Evolutionary conservation across 202 grass and related monocot genomes (phyloP).

Genomic region (Zoysia matrella): DNA sequence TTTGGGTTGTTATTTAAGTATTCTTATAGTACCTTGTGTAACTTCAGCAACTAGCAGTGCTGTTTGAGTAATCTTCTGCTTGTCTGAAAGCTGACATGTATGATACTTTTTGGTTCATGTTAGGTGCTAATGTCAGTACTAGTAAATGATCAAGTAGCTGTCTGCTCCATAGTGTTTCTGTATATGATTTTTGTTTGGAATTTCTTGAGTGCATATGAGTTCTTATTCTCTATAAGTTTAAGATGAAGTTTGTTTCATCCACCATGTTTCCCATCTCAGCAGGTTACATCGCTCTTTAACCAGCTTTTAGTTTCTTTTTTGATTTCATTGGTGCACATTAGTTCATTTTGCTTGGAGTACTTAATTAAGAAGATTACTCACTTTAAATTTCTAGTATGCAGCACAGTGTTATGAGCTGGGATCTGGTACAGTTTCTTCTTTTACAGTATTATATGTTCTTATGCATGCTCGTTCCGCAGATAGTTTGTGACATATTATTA

Average conservation of each 20-base stretch:
- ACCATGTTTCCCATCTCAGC: neutral
- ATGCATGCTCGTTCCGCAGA: neutral
- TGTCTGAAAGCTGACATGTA: neutral
- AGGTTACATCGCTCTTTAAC: neutral
- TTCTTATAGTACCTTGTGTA: neutral
- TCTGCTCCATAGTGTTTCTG: neutral
- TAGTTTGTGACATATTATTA: neutral
- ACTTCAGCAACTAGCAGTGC: neutral
- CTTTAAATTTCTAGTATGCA: neutral
- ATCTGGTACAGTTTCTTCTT: slow-evolving; percentile 5
- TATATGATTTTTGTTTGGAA: neutral
- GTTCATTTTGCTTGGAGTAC: neutral
- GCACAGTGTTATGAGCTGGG: neutral
- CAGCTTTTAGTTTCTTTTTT: slow-evolving; percentile 1
- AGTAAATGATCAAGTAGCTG: neutral
- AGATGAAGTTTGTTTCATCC: slow-evolving; percentile 16
- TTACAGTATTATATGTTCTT: neutral
- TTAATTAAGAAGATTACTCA: slow-evolving; percentile 2
- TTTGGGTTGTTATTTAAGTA: too few species aligned
- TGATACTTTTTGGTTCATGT: neutral
- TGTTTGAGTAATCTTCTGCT: slow-evolving; percentile 7
- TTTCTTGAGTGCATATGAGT: neutral
- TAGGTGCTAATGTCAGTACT: slow-evolving; percentile 17
- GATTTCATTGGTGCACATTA: neutral
- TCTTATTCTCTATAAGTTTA: neutral